Conservation (phyloP, 2,329 filamentous ascomycete species). For the Scolecobasidium constrictum region DNA sequence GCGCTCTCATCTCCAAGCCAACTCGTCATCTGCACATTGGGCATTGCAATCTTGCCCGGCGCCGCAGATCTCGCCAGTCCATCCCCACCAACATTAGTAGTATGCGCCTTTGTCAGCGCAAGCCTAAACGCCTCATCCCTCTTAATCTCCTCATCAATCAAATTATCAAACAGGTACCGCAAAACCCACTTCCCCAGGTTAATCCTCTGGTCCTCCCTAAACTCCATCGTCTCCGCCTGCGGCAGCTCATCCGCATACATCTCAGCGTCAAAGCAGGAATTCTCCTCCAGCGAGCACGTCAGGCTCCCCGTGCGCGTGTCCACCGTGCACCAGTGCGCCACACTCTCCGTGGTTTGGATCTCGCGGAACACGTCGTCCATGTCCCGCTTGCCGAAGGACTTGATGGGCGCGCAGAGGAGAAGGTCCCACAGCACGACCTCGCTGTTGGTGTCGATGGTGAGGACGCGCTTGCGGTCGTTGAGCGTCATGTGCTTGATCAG, state of each 20-base stretch:
- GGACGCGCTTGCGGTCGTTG: constrained; percentile 78
- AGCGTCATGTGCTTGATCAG: constrained; percentile 86
- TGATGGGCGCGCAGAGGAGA: constrained; percentile 66
- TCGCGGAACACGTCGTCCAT: constrained; percentile 83
- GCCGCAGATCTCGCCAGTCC: constrained; percentile 21
- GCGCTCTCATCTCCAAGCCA: constrained; percentile 29
- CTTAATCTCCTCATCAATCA: constrained; percentile 83
- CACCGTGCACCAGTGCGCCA: constrained; percentile 92
- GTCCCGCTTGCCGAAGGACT: constrained; percentile 89
- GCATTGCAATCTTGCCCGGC: constrained; percentile 47
- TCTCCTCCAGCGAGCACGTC: constrained; percentile 83
- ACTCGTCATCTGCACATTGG: constrained; percentile 34
- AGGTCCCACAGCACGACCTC: constrained; percentile 95
- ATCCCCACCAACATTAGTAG: constrained; percentile 15
- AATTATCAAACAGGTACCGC: constrained; percentile 77
- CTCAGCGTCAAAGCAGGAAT: constrained; percentile 95
- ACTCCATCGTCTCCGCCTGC: constrained; percentile 63
- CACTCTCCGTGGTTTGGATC: constrained; percentile 78
- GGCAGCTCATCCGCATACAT: constrained; percentile 88
- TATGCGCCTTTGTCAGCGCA: constrained; percentile 55
- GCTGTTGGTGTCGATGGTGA: constrained; percentile 89
- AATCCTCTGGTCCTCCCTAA: constrained; percentile 87
- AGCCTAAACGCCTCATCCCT: constrained; percentile 67
- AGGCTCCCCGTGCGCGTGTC: constrained; percentile 87
- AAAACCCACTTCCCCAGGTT: constrained; percentile 96